Evolutionary conservation across 305 asterid genomes (phyloP).

Genomic region (Fraxinus paxiana): DNA sequence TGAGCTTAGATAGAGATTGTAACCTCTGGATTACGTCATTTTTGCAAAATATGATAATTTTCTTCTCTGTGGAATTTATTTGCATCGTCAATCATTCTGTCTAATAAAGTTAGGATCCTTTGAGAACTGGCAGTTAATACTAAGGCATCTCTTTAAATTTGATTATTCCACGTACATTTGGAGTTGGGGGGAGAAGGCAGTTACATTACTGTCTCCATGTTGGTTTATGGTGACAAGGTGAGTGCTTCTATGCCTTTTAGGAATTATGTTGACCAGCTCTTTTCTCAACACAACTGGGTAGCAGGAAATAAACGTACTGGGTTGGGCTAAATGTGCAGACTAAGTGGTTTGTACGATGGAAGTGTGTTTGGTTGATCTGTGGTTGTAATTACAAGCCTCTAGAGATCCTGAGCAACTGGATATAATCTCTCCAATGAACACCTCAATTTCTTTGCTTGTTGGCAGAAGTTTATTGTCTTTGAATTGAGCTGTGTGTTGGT

Average conservation of each 20-base stretch:
- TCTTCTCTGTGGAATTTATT: slow-evolving; percentile 28
- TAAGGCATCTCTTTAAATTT: not conserved
- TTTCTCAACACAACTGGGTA: slow-evolving; percentile 24
- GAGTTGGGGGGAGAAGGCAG: not conserved
- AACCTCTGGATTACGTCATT: slow-evolving; percentile 20
- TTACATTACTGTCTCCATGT: slow-evolving; percentile 19
- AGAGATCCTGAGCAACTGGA: slow-evolving; percentile 19
- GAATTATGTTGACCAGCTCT: slow-evolving; percentile 16
- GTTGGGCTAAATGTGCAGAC: slow-evolving; percentile 20
- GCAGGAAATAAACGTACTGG: slow-evolving; percentile 8
- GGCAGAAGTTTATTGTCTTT: slow-evolving; percentile 16
- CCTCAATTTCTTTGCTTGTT: slow-evolving; percentile 18
- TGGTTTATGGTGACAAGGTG: slow-evolving; percentile 19
- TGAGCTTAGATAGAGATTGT: slow-evolving; percentile 35
- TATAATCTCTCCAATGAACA: slow-evolving; percentile 18
- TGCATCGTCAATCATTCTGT: slow-evolving; percentile 21
- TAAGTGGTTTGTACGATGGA: slow-evolving; percentile 18
- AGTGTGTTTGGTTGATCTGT: slow-evolving; percentile 18
- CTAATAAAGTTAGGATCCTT: slow-evolving; percentile 22
- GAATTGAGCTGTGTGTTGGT: slow-evolving; percentile 22
- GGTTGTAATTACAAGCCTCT: slow-evolving; percentile 14
- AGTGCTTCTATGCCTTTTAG: slow-evolving; percentile 23
- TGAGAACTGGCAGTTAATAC: slow-evolving; percentile 15
- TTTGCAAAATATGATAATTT: slow-evolving; percentile 26
- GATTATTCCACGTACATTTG: not conserved